Evolutionary conservation across 1,139 yeast genomes (phyloP).

Genomic region (Hyphopichia khmerensis): DNA sequence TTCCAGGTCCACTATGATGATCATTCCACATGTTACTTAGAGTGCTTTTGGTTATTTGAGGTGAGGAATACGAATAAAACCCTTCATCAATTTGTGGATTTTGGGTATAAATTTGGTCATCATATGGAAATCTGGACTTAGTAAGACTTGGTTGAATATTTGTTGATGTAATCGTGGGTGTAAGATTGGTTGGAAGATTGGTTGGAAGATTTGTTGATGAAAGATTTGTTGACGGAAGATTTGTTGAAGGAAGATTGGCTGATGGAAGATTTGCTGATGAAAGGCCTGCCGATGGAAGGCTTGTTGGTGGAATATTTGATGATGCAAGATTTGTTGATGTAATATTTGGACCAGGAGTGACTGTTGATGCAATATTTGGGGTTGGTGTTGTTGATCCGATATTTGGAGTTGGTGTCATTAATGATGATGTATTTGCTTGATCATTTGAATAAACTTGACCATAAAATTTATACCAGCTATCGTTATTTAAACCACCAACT

Average conservation of each 20-base stretch:
- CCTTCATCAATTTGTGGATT: not conserved
- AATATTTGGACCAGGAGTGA: too few relatives aligned
- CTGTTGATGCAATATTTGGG: too few relatives aligned
- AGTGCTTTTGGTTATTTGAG: not conserved
- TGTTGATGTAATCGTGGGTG: not conserved
- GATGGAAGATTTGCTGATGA: too few relatives aligned
- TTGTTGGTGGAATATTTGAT: not conserved
- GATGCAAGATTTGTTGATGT: not conserved
- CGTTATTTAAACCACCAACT: not conserved
- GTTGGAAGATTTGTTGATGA: not conserved
- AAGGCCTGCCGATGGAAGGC: too few relatives aligned
- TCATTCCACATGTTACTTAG: not conserved
- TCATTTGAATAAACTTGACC: constrained; percentile 19
- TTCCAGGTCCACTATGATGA: not conserved
- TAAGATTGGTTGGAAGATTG: not conserved
- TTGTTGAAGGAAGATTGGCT: too few relatives aligned
- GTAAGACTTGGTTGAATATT: too few relatives aligned
- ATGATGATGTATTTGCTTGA: constrained; percentile 5
- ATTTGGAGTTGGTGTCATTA: too few relatives aligned
- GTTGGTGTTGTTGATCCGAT: too few relatives aligned
- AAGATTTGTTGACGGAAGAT: too few relatives aligned
- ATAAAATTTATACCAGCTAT: constrained; percentile 20
- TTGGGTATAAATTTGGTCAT: constrained; percentile 17
- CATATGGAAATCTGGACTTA: constrained; percentile 19
- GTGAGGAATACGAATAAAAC: not conserved